Evolutionary conservation across 2,329 filamentous ascomycete genomes (phyloP), one percentile per base, ranked within the genome.

Genomic region (Celoporthe dispersa): DNA sequence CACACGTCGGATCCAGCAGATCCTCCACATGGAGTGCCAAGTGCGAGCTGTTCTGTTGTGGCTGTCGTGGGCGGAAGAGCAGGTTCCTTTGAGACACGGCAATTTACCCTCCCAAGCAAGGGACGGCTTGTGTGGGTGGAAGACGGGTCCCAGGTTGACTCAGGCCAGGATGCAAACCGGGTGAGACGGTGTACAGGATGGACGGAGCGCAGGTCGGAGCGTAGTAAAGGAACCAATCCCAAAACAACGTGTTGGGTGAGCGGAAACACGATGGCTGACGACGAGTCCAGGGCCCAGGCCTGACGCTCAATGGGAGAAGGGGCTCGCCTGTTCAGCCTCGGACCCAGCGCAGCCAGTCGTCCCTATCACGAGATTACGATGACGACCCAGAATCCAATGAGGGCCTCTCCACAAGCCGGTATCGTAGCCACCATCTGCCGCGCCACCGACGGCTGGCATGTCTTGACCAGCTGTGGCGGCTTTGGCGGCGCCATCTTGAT

Each of bases 91-190:
- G 61, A 64, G 62, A 64, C 62, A 64, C 4, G 28, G 41, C 28
- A 64, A 64, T 51, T 14, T 64, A 37, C n/a, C 28, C 41, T 12
- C 16, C 19, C 41, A 64, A 51, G 62, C 62, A 64, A 64, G 62
- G 62, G 62, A 64, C 41, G 37, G 35, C 12, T 48, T 28, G 28
- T 37, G 33, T 31, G 25, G 53, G 8, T 57, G 53, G 25, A 9
- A 33, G 25, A 31, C 37, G 16, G 25, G 14, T 51, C 16, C 37
- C 39, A 64, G 35, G 62, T 51, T 64, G 62, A 64, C n/a, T 51
- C 39, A 31, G 62, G 8, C 19, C 25, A 64, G 39, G 28, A 44
- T 19, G 11, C 37, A 51, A 28, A 19, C 31, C 28, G 62, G 39
- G 35, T 63, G 8, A 25, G 35, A 62, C 9, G 35, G 37, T 37